Conservation (phyloP, 352 stramenopile species). For the Pythium vanterpoolii region DNA sequence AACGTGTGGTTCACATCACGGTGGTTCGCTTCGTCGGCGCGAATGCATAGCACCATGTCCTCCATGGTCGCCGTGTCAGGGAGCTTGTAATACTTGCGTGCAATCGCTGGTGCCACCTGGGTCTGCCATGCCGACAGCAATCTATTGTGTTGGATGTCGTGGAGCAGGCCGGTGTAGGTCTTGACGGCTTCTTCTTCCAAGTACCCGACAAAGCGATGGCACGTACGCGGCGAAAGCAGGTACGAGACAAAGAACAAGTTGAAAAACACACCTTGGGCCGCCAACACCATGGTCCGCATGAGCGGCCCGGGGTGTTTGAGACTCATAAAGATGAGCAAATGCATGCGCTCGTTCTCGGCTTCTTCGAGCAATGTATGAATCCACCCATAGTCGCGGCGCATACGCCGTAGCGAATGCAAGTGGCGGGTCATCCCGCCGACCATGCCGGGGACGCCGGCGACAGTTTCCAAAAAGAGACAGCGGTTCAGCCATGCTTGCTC, state of each 20-base stretch:
- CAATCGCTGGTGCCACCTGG: conserved; percentile 64
- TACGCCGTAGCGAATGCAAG: conserved; percentile 72
- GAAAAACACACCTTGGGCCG: conserved; percentile 84
- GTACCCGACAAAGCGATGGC: conserved; percentile 92
- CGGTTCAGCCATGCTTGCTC: conserved; percentile 63
- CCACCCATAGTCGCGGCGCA: conserved; percentile 87
- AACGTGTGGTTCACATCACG: conserved; percentile 88
- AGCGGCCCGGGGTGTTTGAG: conserved; percentile 81
- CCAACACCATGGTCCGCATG: conserved; percentile 75
- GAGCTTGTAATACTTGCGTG: conserved; percentile 87
- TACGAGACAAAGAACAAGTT: conserved; percentile 85
- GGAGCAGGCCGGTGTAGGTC: conserved; percentile 90
- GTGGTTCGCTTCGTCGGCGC: conserved; percentile 87
- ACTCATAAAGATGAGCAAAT: conserved; percentile 88
- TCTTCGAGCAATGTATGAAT: conserved; percentile 91
- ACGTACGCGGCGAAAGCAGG: conserved; percentile 85
- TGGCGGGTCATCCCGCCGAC: conserved; percentile 66
- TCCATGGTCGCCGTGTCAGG: conserved; percentile 63
- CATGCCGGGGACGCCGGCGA: conserved; percentile 72
- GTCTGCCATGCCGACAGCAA: conserved; percentile 64
- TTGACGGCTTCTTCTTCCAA: conserved; percentile 91
- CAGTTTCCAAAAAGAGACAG: conserved; percentile 72
- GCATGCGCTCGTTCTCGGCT: conserved; percentile 93
- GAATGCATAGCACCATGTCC: conserved; percentile 84
- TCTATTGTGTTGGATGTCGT: conserved; percentile 59